A percentile compares a stretch with the other conserved stretches of the same genome.
These are phyloP conservation scores for Arthonia radiata DNA, from an alignment of 495 filamentous ascomycete species.

Conservation along the genomic window DNA sequence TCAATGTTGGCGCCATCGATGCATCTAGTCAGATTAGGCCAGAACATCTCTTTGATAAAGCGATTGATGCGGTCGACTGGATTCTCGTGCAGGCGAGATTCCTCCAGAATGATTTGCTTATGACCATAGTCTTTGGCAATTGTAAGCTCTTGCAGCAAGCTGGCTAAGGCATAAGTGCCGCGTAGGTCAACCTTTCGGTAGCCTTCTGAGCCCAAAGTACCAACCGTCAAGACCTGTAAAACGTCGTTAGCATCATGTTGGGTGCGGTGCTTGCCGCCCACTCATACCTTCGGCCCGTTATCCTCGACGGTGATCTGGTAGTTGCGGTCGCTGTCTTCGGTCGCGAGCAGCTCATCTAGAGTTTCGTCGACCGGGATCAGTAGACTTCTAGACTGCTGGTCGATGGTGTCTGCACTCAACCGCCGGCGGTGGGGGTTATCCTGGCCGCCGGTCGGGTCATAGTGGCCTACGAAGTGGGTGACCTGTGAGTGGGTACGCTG, in stretches of 20 bases:
- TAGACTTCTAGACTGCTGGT: no score
- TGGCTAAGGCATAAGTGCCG: conserved; percentile 88
- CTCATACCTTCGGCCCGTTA: conserved; percentile 61
- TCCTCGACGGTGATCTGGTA: conserved; percentile 96
- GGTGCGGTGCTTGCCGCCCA: background rate
- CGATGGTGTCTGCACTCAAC: no score
- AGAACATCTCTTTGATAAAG: conserved; percentile 69
- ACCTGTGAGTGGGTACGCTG: no score
- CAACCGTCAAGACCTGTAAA: conserved; percentile 45
- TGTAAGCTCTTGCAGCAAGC: conserved; percentile 78
- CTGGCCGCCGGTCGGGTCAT: no score
- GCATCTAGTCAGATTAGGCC: conserved; percentile 62
- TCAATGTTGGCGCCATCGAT: conserved; percentile 80
- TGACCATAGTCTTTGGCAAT: conserved; percentile 69
- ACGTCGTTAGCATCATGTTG: background rate
- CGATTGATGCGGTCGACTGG: conserved; percentile 67
- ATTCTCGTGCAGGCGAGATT: conserved; percentile 71
- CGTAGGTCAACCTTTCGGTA: conserved; percentile 63
- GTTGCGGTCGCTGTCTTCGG: conserved; percentile 78
- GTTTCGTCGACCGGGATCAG: conserved; percentile 57
- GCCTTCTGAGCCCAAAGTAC: conserved; percentile 70
- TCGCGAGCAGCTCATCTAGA: conserved; percentile 39
- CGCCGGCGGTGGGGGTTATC: no score
- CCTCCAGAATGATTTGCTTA: conserved; percentile 66
- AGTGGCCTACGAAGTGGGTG: no score